Base-by-base conservation (phyloP, 345 rosid genomes). In the Corymbia maculata region DNA sequence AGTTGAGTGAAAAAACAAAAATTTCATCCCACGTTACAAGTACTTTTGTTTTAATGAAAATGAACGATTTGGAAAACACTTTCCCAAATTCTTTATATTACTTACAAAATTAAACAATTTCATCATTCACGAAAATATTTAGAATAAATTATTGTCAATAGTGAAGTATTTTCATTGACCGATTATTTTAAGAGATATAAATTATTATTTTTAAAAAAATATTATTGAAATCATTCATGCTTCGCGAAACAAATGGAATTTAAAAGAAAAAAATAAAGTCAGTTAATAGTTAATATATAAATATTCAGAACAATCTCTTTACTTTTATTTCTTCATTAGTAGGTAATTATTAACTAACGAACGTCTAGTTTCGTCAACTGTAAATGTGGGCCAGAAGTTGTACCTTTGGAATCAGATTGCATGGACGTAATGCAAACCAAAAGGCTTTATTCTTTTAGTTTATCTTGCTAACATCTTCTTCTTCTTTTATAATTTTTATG, bases 211-310 rank as follows among this genome's bases (percentile, higher is more conserved):
- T 55, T 22, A 22, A 22, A 12, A 55, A 55, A 55, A 8, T 55
- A 22, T 22, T 8, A 8, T 22, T 55, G 28, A 55, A 9, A 8
- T 55, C 24, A 19, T 55, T 55, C 8, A 9, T 55, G 22, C 22
- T 55, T 55, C 1, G 3, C 28, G 22, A 55, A 55, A 21, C 9
- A 55, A 55, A 55, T 0, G 3, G 13, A 9, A 28, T 12, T 55
- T 55, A 4, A 55, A 0, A 55, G 42, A 55, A 22, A 55, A 13
- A 61, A 11, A 61, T 61, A 61, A 61, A 61, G 2, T 7, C 68
- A 4, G 8, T n/a, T 13, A 64, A 61, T 13, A 17, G n/a, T 64
- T n/a, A 61, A 61, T 53, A 19, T 19, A 16, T 21, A 53, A 19
- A 53, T 53, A 13, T 14, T 14, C 30, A 24, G 2, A 26, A 24